phyloP scores from a whole-genome alignment of 2,329 filamentous ascomycete species.

The Aschersonia sp. region DNA sequence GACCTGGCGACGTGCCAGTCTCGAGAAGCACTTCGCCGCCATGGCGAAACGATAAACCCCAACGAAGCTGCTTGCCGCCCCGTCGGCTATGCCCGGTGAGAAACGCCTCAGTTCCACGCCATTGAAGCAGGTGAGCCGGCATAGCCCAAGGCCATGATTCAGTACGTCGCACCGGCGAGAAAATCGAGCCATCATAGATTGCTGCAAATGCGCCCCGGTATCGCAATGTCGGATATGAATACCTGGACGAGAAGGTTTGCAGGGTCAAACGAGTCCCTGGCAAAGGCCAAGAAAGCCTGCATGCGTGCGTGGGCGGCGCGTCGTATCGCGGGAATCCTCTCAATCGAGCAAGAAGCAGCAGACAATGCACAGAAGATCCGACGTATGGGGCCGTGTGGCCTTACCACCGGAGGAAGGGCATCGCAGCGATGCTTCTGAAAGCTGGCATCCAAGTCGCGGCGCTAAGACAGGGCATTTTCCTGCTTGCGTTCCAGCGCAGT shows the following conservation, averaged over 20 bases:
- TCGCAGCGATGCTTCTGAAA: no score
- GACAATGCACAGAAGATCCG: no score
- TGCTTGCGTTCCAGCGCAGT: no score
- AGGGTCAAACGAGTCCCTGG: not conserved
- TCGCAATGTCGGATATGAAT: not conserved
- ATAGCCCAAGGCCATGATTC: not conserved
- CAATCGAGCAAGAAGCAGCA: no score
- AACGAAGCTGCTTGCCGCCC: not conserved
- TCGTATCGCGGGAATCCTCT: no score
- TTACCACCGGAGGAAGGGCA: no score
- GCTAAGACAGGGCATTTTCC: no score
- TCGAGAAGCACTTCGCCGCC: no score
- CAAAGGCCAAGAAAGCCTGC: not conserved
- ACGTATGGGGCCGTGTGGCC: no score
- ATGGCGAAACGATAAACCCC: not conserved
- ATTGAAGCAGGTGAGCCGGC: not conserved
- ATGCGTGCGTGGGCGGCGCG: no score
- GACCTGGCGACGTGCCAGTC: no score
- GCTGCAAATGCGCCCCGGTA: not conserved
- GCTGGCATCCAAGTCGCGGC: no score
- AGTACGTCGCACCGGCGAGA: not conserved
- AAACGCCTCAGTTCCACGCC: not conserved
- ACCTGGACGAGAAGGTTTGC: not conserved
- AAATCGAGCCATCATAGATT: not conserved
- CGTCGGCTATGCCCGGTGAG: not conserved